phyloP scores from a whole-genome alignment of 176 grass and related monocot species.

The Cenchrus americanus region DNA sequence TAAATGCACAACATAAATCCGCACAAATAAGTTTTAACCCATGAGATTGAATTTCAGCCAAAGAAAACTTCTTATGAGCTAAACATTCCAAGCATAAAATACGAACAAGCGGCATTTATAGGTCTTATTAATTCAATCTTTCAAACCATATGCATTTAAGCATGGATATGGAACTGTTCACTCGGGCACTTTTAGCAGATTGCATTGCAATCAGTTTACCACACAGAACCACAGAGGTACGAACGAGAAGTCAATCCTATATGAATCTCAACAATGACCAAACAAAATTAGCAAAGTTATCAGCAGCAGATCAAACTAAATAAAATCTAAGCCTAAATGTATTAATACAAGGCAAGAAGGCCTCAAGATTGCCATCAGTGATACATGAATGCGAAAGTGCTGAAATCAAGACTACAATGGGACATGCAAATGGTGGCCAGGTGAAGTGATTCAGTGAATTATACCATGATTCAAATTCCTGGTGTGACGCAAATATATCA shows the following conservation, averaged over 20 bases:
- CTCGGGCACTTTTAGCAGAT: constrained; percentile 7
- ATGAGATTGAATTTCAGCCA: not conserved
- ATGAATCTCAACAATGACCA: not conserved
- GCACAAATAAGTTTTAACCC: not conserved
- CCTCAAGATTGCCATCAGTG: not conserved
- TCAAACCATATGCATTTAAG: not conserved
- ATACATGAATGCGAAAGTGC: not conserved
- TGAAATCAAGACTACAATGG: not conserved
- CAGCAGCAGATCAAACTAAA: not conserved
- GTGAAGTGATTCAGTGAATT: not conserved
- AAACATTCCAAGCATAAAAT: constrained; percentile 10
- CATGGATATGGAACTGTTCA: not conserved
- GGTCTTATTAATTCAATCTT: not conserved
- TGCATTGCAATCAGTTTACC: not conserved
- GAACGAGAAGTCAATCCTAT: not conserved
- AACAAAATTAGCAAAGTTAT: not conserved
- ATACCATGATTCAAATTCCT: constrained; percentile 98
- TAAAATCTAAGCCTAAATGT: not conserved
- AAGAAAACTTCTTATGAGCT: not conserved
- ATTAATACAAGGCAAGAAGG: not conserved
- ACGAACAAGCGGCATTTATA: not conserved
- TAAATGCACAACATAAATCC: not conserved
- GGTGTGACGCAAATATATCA: constrained; percentile 91
- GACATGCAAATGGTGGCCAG: not conserved
- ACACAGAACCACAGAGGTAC: not conserved